Base-by-base conservation (phyloP, 495 filamentous ascomycete species). In the Recurvomyces mirabilis region DNA sequence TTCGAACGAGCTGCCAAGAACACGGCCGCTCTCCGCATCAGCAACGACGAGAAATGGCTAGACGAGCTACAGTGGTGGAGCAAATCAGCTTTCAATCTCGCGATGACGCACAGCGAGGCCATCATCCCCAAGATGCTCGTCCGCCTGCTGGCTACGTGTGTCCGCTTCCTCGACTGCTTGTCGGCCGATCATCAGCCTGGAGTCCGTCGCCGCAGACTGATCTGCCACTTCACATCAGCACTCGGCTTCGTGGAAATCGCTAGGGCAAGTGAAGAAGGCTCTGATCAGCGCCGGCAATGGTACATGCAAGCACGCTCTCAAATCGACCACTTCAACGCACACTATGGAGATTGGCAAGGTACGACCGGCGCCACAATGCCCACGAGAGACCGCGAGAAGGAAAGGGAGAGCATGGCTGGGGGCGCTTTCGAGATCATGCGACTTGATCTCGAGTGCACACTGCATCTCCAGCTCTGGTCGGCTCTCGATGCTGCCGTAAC, bases 61-160 rank as follows among this genome's bases (percentile, higher is more conserved):
- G 62, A 63, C 20, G 84, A 93, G 46, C 65, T 89, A 2, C 70
- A 89, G 56, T 91, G 86, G 85, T 85, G 93, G 60, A 78, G 75
- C 35, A 73, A 76, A 41, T 87, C 79, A 51, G 73, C 75, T 5
- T 93, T 91, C 60, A 87, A 88, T 51, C 58, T 85, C 19, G 73
- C 77, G 0, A 56, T 88, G 1, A 75, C 78, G 50, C 64, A 73
- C 29, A 73, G 75, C 25, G 66, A 66, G 0, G 59, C 51, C 11
- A 78, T 81, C 68, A 55, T 69, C 14, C 67, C 75, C 5, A 58
- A 63, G 6, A 60, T 64, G 32, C 66, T 74, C 0, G 43, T 78
- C 21, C 62, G 71, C 20, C 69, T 93, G 34, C 57, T 89, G 2
- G 57, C 63, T 10, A 62, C 67, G 17, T 85, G 79, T 52, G 65